A percentile compares a stretch with the other conserved stretches of the same genome.
Conservation (phyloP, 208 protist species). For the Trypanosoma theileri region DNA sequence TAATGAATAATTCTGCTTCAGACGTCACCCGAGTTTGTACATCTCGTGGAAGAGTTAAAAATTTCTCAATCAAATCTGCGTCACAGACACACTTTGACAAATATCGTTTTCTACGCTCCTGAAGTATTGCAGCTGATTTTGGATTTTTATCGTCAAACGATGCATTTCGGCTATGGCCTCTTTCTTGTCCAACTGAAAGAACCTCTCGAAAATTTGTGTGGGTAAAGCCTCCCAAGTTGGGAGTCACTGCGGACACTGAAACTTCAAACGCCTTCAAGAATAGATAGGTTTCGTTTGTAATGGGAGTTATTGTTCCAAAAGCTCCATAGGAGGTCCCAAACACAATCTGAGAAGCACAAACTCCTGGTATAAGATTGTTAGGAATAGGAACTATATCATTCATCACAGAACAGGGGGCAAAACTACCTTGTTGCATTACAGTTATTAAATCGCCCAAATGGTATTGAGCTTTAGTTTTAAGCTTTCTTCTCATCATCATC, state of each 20-base stretch:
- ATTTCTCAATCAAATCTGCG: conserved; percentile 53
- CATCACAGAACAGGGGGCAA: conserved; percentile 43
- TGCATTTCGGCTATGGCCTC: conserved; percentile 41
- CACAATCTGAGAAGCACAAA: conserved; percentile 58
- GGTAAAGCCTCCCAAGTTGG: conserved; percentile 36
- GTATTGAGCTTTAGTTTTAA: conserved; percentile 40
- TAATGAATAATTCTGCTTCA: neutral
- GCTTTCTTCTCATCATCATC: conserved; percentile 4
- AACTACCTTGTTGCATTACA: conserved; percentile 58
- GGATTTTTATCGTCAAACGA: conserved; percentile 36
- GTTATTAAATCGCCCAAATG: conserved; percentile 80
- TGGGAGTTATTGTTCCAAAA: conserved; percentile 72
- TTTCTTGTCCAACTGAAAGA: conserved; percentile 49
- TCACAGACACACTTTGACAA: conserved; percentile 30
- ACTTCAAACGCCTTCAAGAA: conserved; percentile 56
- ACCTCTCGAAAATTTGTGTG: conserved; percentile 50
- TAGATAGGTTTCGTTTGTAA: conserved; percentile 47
- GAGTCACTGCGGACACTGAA: conserved; percentile 29
- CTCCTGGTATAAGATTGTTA: conserved; percentile 36
- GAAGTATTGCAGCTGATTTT: conserved; percentile 15
- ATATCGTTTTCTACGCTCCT: conserved; percentile 17
- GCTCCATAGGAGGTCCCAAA: conserved; percentile 72
- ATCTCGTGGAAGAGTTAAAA: conserved; percentile 23
- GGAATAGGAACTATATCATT: conserved; percentile 34
- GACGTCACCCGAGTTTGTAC: conserved; percentile 6